A percentile compares a stretch with the other conserved stretches of the same genome.
Conservation (phyloP, 1,284 basidiomycete genomes). For the Ustilago hordei region DNA sequence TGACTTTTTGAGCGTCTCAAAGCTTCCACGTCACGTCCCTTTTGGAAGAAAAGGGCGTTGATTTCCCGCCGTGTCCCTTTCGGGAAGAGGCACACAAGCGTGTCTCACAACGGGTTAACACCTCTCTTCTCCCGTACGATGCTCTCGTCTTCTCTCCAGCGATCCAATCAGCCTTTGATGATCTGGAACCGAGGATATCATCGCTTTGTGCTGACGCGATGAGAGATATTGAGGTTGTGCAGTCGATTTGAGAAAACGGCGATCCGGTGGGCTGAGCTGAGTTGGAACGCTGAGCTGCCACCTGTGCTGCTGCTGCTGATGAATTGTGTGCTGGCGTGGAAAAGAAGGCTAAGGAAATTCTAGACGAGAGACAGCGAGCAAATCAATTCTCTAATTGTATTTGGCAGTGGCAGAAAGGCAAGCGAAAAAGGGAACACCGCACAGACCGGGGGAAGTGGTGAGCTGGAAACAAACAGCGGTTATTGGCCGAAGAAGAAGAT, state of each 20-base stretch:
- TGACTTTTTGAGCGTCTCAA: background rate
- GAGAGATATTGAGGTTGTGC: background rate
- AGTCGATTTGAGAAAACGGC: background rate
- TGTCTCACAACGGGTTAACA: background rate
- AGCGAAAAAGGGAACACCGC: conserved; percentile 5
- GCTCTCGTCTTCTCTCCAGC: background rate
- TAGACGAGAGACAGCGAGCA: background rate
- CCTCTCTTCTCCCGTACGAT: background rate
- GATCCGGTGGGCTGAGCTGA: background rate
- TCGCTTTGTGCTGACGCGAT: too few relatives aligned
- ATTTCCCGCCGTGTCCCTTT: background rate
- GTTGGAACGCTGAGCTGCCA: background rate
- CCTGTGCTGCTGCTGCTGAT: background rate
- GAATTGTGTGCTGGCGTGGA: conserved; percentile 12
- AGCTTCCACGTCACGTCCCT: conserved; percentile 35
- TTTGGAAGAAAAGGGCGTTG: conserved; percentile 17
- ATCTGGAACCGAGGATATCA: background rate
- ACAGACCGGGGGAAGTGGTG: conserved; percentile 38
- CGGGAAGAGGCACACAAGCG: background rate
- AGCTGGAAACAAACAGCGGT: conserved; percentile 22
- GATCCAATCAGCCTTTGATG: background rate
- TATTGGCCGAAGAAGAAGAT: conserved; percentile 19
- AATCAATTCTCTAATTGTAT: too few relatives aligned
- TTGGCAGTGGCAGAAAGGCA: too few relatives aligned
- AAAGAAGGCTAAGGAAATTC: conserved; percentile 38